Base-by-base conservation (phyloP, 495 filamentous ascomycete species). In the Pyronema domesticum region DNA sequence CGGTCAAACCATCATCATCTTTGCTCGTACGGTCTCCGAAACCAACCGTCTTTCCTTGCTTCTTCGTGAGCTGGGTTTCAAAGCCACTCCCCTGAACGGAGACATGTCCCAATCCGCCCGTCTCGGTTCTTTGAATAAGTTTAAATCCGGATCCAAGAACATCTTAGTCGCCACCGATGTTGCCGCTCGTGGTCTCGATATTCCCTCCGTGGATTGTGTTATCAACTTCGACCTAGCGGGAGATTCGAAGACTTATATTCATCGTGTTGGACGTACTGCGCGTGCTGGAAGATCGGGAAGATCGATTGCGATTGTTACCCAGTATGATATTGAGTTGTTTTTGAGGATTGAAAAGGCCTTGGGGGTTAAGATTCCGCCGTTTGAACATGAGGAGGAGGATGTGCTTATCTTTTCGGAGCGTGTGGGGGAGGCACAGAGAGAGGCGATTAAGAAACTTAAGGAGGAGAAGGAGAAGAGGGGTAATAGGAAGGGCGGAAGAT, bases 131-230 rank as follows among this genome's bases (percentile, higher is more conserved):
- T 72, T 96, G 11, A 81, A 80, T 61, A 95, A 94, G 68, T 95
- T 98, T 73, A 78, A 80, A 9, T 75, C 80, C 1, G 76, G 81
- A 10, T 75, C 71, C 47, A 73, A 88, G 8, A 76, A 89, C 54
- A 89, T 98, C 55, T 77, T 96, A 11, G 83, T 95, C n/a, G 89
- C 89, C 0, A 96, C 89, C 0, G 91, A 96, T 64, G 88, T 96
- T 23, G 91, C 93, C 3, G 86, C 91, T 7, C 78, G 91, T 61
- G 91, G 91, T 72, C 74, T 98, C 7, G 91, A 98, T 76, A 94
- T 96, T 55, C 88, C 89, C 17, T 80, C 78, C 45, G 91, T 98
- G 3, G 89, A 95, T 57, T 68, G 87, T 0, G 87, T 98, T 3
- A 60, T 98, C 51, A 95, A 95, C 67, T 84, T 79, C 56, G 89